A percentile compares a stretch with the other conserved stretches of the same genome.
Evolutionary conservation across 106 monocot genomes (phyloP).

Genomic region (Allium sativum): DNA sequence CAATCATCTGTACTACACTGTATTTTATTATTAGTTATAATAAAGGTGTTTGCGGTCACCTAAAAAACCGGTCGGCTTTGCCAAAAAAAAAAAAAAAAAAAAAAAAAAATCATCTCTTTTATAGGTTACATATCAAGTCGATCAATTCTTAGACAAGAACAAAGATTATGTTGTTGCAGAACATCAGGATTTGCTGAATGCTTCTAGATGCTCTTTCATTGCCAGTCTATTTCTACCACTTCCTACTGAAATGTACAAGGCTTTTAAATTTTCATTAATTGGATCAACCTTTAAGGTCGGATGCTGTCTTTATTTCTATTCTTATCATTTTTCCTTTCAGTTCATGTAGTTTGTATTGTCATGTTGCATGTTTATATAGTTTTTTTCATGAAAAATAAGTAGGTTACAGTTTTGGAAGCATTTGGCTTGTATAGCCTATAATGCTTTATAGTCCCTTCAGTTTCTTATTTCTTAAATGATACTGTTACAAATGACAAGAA

Average conservation of each 20-base stretch:
- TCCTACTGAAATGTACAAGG: constrained; percentile 66
- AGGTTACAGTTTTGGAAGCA: background rate
- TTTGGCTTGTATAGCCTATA: background rate
- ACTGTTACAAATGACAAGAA: background rate
- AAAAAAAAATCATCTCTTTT: too few relatives aligned
- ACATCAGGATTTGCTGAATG: constrained; percentile 63
- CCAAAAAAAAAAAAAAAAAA: too few relatives aligned
- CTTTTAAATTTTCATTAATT: constrained; percentile 89
- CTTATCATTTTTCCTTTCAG: background rate
- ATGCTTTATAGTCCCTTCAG: background rate
- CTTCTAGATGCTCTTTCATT: constrained; percentile 66
- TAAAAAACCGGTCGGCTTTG: too few relatives aligned
- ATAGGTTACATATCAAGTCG: constrained; percentile 80
- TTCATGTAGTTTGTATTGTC: background rate
- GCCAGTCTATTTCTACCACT: constrained; percentile 65
- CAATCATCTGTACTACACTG: too few relatives aligned
- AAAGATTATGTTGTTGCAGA: constrained; percentile 95
- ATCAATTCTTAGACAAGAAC: constrained; percentile 79
- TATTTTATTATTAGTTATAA: too few relatives aligned
- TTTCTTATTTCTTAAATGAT: background rate
- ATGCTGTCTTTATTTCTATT: background rate
- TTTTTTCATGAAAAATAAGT: background rate
- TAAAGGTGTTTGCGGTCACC: too few relatives aligned
- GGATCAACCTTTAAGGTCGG: constrained; percentile 74
- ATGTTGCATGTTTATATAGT: background rate